Evolutionary conservation across 2,329 filamentous ascomycete species (phyloP), one percentile per base, ranked within the genome.

Genomic region (Blastomyces parvus): DNA sequence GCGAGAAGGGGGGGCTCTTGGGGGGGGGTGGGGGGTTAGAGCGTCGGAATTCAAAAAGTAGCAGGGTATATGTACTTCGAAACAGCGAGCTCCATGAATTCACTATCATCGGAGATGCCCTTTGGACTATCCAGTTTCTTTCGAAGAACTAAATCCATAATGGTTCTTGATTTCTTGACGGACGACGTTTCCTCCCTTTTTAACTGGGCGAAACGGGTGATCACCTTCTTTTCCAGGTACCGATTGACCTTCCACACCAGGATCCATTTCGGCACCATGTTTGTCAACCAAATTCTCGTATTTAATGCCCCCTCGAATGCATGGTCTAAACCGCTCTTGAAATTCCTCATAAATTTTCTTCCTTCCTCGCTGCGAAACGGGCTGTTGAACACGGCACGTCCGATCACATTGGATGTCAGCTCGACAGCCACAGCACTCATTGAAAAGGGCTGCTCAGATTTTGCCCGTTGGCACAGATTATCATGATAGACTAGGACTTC

Each of bases 381-480:
- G 65, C 66, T 59, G 63, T 65, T 75, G 68, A 66, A 71, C 70
- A 50, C 60, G 66, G 66, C 33, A 62, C 60, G 30, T 67, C 69
- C 48, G 65, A 67, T 52, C 61, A 75, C 64, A 14, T 67, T 63
- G 63, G 72, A 70, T 3, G 61, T 62, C n/a, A 67, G 33, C 27
- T 70, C 68, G 30, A 71, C 61, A 22, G 27, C 40, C 14, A 52
- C 5, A 19, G 25, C 0, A 17, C n/a, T 6, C 25, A 25, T 59
- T 5, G 50, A 50, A 42, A 59, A 62, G 6, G 14, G 4, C 46
- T 40, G 52, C 33, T 42, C 33, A 5, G 57, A 70, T 44, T 70
- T 65, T 14, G 76, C 77, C 59, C 74, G 71, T 38, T 71, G 58
- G 3, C 70, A 67, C 58, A 80, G 72, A 17, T 74, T 72, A 0